These are phyloP conservation scores for Leccinum rimulosum DNA, from an alignment of 768 basidiomycete genomes.

Conservation along the genomic window DNA sequence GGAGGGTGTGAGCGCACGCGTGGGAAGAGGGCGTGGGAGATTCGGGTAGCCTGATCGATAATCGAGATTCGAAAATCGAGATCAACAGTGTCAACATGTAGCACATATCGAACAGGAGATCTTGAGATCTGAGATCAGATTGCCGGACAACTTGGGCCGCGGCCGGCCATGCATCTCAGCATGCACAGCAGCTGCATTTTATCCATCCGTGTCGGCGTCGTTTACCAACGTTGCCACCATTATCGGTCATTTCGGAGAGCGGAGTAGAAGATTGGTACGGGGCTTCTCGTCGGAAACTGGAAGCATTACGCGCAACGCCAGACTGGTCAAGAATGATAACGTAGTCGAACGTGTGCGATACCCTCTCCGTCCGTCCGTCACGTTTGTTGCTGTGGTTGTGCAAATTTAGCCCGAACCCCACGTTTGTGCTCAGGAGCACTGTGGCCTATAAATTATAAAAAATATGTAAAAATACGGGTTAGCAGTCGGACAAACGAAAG, in stretches of 20 bases:
- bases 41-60: too few species aligned
- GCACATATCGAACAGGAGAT: too few species aligned
- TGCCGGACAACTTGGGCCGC: too few species aligned
- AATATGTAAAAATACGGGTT: background rate
- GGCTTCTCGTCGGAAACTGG: conserved; percentile 56
- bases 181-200: conserved; percentile 54
- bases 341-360: conserved; percentile 29
- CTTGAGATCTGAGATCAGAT: too few species aligned
- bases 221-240: conserved; percentile 65
- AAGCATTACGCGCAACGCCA: conserved; percentile 43
- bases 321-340: conserved; percentile 32
- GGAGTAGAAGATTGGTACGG: conserved; percentile 61
- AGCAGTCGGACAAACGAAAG: background rate
- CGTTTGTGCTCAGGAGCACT: conserved; percentile 25
- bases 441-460: conserved; percentile 20
- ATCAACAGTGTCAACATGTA: too few species aligned
- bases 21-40: too few species aligned
- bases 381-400: conserved; percentile 50
- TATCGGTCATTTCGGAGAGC: conserved; percentile 34
- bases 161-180: conserved; percentile 14
- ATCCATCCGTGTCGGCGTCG: conserved; percentile 79
- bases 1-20: too few species aligned
- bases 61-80: too few species aligned
- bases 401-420: conserved; percentile 61
- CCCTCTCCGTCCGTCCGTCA: conserved; percentile 5